Evolutionary conservation across 768 basidiomycete genomes (phyloP).

Genomic region (Termitomyces heimii): DNA sequence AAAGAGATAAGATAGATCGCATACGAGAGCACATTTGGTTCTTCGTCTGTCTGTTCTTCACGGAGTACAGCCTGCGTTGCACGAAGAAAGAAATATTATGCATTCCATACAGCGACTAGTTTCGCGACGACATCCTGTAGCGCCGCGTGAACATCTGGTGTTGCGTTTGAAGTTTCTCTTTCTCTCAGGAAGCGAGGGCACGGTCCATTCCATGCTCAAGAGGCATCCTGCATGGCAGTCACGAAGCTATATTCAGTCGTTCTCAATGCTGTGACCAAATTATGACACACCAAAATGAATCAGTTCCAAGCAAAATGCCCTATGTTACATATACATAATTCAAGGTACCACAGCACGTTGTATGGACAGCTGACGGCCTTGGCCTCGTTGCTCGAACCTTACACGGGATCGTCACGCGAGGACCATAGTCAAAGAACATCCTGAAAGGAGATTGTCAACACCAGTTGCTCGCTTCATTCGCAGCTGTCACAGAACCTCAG

Average conservation of each 20-base stretch:
- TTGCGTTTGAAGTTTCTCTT: not conserved
- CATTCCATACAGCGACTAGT: not conserved
- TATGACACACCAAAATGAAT: not conserved
- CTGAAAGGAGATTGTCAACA: not conserved
- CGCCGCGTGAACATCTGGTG: no score
- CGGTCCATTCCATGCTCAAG: not conserved
- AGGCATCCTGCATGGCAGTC: not conserved
- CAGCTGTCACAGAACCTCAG: not conserved
- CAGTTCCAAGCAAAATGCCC: not conserved
- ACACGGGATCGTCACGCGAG: not conserved
- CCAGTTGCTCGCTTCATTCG: not conserved
- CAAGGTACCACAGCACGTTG: not conserved
- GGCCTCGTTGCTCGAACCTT: not conserved
- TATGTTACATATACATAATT: not conserved
- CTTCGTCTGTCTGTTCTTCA: not conserved
- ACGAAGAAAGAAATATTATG: not conserved
- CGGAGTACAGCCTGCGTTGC: not conserved
- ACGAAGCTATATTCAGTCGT: not conserved
- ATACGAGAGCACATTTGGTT: not conserved
- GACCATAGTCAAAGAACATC: no score
- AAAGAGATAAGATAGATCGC: not conserved
- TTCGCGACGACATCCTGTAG: not conserved
- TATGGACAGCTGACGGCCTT: not conserved
- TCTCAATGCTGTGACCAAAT: not conserved
- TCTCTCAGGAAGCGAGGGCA: not conserved